A percentile compares a stretch with the other conserved stretches of the same genome.
Conservation (phyloP, 352 stramenopile species). For the Globisporangium spiculum region DNA sequence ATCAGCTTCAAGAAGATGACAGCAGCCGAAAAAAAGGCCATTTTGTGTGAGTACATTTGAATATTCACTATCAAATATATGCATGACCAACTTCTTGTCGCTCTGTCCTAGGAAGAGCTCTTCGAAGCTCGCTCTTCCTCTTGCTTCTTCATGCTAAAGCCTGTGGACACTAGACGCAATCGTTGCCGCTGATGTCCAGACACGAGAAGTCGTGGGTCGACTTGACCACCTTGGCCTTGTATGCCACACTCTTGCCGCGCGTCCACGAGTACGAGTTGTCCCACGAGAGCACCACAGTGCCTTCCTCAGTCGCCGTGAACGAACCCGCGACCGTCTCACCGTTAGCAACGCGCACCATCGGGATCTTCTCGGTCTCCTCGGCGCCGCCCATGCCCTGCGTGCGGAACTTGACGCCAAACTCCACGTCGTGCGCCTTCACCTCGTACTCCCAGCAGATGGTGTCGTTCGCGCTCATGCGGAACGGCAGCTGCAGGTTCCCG, state of each 20-base stretch:
- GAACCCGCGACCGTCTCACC: conserved; percentile 43
- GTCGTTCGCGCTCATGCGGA: conserved; percentile 67
- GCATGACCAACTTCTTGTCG: neutral
- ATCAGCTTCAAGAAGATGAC: neutral
- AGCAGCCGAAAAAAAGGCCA: neutral
- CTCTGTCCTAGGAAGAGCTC: neutral
- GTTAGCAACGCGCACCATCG: conserved; percentile 33
- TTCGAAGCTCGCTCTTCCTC: neutral
- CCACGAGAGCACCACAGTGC: conserved; percentile 69
- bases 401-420: conserved; percentile 70
- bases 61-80: neutral
- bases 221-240: conserved; percentile 82
- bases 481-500: conserved; percentile 57
- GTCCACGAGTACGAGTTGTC: conserved; percentile 76
- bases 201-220: conserved; percentile 70
- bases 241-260: conserved; percentile 61
- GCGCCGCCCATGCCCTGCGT: conserved; percentile 68
- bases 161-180: conserved; percentile 42
- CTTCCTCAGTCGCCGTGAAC: conserved; percentile 62
- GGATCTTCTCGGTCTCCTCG: conserved; percentile 54
- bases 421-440: conserved; percentile 57
- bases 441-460: conserved; percentile 79
- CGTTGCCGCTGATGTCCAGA: conserved; percentile 71
- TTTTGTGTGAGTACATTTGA: neutral
- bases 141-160: neutral